Percentiles rank a stretch among this genome's conserved stretches.
Evolutionary conservation across 2,329 filamentous ascomycete genomes (phyloP).

Genomic region (Penicillium sp.): DNA sequence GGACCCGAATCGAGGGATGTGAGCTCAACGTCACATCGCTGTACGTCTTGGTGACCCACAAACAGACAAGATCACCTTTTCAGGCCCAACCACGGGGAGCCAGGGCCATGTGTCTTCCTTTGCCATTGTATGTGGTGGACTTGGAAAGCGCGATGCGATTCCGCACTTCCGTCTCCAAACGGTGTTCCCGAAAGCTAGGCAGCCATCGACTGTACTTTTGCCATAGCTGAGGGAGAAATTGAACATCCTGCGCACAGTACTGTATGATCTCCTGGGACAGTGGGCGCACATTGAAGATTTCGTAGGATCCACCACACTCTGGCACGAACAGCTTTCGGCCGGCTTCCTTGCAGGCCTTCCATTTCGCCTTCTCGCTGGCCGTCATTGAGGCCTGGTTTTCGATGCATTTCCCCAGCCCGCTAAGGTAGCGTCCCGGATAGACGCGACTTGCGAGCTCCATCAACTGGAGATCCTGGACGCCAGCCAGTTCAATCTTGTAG

Average conservation of each 20-base stretch:
- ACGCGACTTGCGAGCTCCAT: slow-evolving; percentile 46
- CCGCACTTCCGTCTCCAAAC: neutral
- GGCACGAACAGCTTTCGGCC: neutral
- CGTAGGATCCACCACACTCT: neutral
- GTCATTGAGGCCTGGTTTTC: slow-evolving; percentile 16
- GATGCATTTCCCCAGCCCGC: slow-evolving; percentile 39
- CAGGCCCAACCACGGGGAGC: neutral
- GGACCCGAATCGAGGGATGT: no score
- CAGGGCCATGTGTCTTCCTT: neutral
- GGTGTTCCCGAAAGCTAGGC: neutral
- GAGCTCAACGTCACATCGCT: no score
- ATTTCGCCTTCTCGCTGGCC: neutral
- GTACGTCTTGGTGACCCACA: no score
- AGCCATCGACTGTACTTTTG: neutral
- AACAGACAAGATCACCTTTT: no score
- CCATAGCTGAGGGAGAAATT: neutral
- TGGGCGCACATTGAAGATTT: neutral
- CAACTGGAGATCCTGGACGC: slow-evolving; percentile 51
- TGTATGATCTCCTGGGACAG: neutral
- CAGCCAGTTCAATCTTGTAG: slow-evolving; percentile 40
- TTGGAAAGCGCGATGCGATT: neutral
- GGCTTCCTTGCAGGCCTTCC: neutral
- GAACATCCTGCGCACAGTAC: neutral
- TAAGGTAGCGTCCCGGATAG: slow-evolving; percentile 18
- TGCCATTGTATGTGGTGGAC: neutral